Conservation (phyloP, 1,284 basidiomycete genomes). For the Rhodotorula sp. region DNA sequence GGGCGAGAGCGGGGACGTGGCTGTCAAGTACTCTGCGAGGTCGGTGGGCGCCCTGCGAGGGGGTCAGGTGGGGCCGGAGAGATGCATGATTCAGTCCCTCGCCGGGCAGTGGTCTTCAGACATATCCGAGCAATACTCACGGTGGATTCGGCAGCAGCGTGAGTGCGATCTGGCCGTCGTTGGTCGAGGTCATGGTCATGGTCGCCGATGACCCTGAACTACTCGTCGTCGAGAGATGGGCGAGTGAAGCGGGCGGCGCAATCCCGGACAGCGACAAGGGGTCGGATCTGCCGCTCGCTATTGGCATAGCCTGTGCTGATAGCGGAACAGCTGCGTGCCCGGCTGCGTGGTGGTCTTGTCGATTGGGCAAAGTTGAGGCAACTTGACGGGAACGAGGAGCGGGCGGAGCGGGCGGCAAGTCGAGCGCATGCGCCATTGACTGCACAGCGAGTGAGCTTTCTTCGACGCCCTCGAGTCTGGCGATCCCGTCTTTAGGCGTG, state of each 20-base stretch:
- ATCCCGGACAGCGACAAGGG: too few species aligned
- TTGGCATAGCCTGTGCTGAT: neutral
- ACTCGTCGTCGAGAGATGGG: neutral
- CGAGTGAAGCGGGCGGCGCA: too few species aligned
- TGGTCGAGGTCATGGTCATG: neutral
- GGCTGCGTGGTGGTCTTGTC: neutral
- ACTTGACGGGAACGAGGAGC: neutral
- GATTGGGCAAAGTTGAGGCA: neutral
- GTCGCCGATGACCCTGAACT: neutral
- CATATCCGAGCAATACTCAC: neutral
- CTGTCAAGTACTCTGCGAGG: slow-evolving; percentile 33
- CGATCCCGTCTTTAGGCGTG: too few species aligned
- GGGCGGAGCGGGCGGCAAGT: neutral
- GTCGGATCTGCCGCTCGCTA: too few species aligned
- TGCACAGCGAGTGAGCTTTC: too few species aligned
- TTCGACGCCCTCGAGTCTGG: too few species aligned
- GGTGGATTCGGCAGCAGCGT: slow-evolving; percentile 21
- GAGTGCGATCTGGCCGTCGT: slow-evolving; percentile 10
- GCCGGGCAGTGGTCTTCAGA: neutral
- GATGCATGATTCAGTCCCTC: neutral
- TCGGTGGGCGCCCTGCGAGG: slow-evolving; percentile 20
- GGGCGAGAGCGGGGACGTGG: slow-evolving; percentile 18
- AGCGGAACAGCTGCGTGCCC: neutral
- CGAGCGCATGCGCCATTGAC: neutral
- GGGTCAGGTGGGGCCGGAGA: neutral